Conservation (phyloP, 768 basidiomycete genomes). For the Mycena kentingensis region DNA sequence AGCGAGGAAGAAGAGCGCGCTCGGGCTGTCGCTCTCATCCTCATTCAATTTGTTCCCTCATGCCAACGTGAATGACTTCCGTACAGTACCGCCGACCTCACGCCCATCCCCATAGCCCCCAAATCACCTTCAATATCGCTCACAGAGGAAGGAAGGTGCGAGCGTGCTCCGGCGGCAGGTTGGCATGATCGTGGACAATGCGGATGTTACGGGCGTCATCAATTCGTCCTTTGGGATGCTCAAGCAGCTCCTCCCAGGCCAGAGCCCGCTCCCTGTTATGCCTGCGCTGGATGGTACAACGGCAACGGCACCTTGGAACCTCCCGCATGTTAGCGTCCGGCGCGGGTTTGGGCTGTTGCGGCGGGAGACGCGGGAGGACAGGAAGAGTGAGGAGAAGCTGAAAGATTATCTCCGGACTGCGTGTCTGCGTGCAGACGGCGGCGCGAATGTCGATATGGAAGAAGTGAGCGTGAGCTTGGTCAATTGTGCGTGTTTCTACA, state of each 20-base stretch:
- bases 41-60: constrained; percentile 3
- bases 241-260: constrained; percentile 68
- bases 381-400: constrained; percentile 50
- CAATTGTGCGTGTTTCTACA: no score
- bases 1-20: constrained; percentile 53
- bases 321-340: constrained; percentile 28
- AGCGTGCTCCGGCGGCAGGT: constrained; percentile 77
- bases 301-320: constrained; percentile 43
- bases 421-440: constrained; percentile 39
- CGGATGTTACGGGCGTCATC: constrained; percentile 85
- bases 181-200: constrained; percentile 78
- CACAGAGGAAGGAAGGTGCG: constrained; percentile 47
- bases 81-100: constrained; percentile 71
- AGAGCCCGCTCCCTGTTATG: constrained; percentile 27
- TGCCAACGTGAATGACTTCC: background rate
- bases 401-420: constrained; percentile 46
- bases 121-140: constrained; percentile 45
- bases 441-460: constrained; percentile 54
- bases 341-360: constrained; percentile 70
- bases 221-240: constrained; percentile 90
- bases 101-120: constrained; percentile 72
- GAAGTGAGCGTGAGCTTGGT: constrained; percentile 31
- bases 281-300: constrained; percentile 20
- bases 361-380: constrained; percentile 59
- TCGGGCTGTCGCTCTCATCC: constrained; percentile 30